A percentile compares a stretch with the other conserved stretches of the same genome.
Evolutionary conservation across 768 basidiomycete species (phyloP).

Genomic region (Lentinula aciculospora): DNA sequence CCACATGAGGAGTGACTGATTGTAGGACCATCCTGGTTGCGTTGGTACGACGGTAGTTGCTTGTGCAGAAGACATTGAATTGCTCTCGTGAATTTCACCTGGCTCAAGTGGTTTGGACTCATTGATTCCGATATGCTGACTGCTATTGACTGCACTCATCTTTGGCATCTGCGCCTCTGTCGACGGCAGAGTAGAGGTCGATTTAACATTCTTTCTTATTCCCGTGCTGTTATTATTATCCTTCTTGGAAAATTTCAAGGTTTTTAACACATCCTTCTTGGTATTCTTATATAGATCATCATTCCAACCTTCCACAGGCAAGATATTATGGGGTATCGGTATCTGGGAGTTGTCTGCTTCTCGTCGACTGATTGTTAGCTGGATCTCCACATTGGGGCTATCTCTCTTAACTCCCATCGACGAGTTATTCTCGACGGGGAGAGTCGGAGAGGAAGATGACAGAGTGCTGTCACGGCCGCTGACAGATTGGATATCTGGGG

Average conservation of each 20-base stretch:
- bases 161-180: background rate
- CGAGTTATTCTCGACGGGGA: too few relatives aligned
- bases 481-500: too few relatives aligned
- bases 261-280: background rate
- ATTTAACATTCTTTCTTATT: background rate
- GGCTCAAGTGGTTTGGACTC: background rate
- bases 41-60: background rate
- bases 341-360: background rate
- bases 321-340: background rate
- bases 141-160: background rate
- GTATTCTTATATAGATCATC: background rate
- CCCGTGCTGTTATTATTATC: background rate
- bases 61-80: too few relatives aligned
- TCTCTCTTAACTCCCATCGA: too few relatives aligned
- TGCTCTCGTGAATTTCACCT: background rate
- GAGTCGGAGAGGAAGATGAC: too few relatives aligned
- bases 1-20: background rate
- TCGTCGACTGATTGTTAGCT: background rate
- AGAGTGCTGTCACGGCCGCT: too few relatives aligned
- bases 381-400: background rate
- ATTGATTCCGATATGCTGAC: background rate
- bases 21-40: background rate
- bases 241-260: background rate
- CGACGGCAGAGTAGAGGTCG: background rate
- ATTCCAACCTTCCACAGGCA: background rate